phyloP scores from a whole-genome alignment of 139 green algal species.

The Diplosphaera chodatii region DNA sequence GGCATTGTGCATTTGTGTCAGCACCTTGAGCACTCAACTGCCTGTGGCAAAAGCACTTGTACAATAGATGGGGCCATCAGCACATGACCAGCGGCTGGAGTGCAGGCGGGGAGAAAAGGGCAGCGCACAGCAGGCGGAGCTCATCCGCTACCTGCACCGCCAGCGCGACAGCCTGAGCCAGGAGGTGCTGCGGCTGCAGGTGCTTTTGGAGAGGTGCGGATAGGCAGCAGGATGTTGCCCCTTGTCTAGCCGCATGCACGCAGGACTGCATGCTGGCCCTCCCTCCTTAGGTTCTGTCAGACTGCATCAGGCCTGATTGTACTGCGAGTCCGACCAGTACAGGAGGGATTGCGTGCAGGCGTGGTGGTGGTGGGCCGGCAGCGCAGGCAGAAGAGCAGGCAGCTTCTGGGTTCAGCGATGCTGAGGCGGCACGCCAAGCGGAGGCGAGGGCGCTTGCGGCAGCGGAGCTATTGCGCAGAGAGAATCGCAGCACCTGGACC shows the following conservation, averaged over 20 bases:
- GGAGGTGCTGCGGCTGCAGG: background rate
- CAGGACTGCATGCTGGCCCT: too few relatives aligned
- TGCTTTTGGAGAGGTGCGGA: background rate
- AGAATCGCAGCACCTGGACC: conserved; percentile 3
- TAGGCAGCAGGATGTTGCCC: too few relatives aligned
- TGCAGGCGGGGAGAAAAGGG: background rate
- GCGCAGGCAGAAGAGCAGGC: background rate
- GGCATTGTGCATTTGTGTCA: too few relatives aligned
- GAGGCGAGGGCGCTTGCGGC: conserved; percentile 7
- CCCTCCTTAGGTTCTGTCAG: too few relatives aligned
- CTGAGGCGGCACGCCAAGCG: background rate
- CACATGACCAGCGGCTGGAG: too few relatives aligned
- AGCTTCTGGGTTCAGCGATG: background rate
- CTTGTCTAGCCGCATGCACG: too few relatives aligned
- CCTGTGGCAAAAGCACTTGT: too few relatives aligned
- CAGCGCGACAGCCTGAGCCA: background rate
- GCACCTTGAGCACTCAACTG: too few relatives aligned
- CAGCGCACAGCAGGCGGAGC: background rate
- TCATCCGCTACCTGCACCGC: background rate
- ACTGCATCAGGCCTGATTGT: too few relatives aligned
- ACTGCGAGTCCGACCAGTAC: too few relatives aligned
- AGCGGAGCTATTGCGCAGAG: conserved; percentile 4
- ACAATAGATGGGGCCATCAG: too few relatives aligned
- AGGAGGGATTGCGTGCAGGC: background rate
- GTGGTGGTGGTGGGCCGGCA: too few relatives aligned